Conservation (phyloP, 2,329 filamentous ascomycete genomes). For the Aspergillus transmontanensis region DNA sequence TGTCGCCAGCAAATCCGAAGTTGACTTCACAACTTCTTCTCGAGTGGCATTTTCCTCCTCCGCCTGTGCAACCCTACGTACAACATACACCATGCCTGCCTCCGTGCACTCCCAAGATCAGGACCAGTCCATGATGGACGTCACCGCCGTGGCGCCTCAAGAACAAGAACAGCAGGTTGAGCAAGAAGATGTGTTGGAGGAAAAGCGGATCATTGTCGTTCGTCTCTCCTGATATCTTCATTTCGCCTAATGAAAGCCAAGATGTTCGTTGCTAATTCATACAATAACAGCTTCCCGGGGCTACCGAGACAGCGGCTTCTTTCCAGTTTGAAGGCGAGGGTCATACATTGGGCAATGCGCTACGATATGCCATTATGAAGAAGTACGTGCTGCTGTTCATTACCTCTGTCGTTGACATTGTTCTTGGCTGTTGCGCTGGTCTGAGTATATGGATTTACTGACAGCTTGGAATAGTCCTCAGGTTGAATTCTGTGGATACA, state of each 20-base stretch:
- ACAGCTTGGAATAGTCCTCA: constrained; percentile 65
- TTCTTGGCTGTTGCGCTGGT: neutral
- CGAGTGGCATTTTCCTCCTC: neutral
- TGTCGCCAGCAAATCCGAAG: neutral
- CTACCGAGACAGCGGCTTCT: constrained; percentile 81
- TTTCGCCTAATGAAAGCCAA: neutral
- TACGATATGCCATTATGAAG: constrained; percentile 97
- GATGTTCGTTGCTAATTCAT: neutral
- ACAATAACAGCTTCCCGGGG: constrained; percentile 71
- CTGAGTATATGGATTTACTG: constrained; percentile 5
- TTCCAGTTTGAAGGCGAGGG: constrained; percentile 95
- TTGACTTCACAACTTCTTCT: neutral
- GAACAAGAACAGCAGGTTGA: constrained; percentile 49
- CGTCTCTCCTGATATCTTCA: constrained; percentile 21
- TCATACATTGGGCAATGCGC: constrained; percentile 90
- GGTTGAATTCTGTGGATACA: constrained; percentile 97
- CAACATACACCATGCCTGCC: constrained; percentile 35
- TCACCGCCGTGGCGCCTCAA: constrained; percentile 21
- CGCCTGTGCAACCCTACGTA: neutral
- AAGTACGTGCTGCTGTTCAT: constrained; percentile 64
- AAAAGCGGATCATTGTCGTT: constrained; percentile 66
- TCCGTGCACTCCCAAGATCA: constrained; percentile 44
- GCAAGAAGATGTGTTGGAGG: constrained; percentile 45
- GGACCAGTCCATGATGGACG: constrained; percentile 47
- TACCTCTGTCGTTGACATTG: neutral